Evolutionary conservation across 1,139 yeast genomes (phyloP).

Genomic region (Debaryomycetaceae sp.): DNA sequence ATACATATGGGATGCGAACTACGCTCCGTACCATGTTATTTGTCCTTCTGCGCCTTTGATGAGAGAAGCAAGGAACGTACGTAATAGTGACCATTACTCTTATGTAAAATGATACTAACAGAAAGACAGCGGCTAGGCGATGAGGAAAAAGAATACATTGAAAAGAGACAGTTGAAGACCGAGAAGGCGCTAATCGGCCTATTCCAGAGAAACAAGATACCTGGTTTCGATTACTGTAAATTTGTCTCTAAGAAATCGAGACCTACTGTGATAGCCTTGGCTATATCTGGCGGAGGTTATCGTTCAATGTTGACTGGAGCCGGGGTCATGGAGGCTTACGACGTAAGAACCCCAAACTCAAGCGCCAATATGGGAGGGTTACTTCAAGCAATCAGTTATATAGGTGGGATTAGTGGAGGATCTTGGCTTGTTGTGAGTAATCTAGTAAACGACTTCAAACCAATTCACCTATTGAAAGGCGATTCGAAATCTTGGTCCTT

Average conservation of each 20-base stretch:
- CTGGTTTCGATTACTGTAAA: slow-evolving; percentile 29
- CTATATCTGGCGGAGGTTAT: slow-evolving; percentile 74
- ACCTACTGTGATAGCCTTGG: slow-evolving; percentile 47
- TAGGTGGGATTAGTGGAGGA: slow-evolving; percentile 71
- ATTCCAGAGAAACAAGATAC: slow-evolving; percentile 33
- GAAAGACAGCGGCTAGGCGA: slow-evolving; percentile 15
- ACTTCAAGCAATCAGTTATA: slow-evolving; percentile 50
- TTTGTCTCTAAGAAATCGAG: slow-evolving; percentile 14
- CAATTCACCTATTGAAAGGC: slow-evolving; percentile 32
- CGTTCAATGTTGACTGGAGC: slow-evolving; percentile 66
- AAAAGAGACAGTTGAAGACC: slow-evolving; percentile 27
- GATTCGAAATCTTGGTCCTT: slow-evolving; percentile 36
- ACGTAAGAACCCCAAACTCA: slow-evolving; percentile 36
- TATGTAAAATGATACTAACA: slow-evolving; percentile 3
- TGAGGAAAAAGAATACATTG: slow-evolving; percentile 37
- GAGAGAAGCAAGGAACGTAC: slow-evolving; percentile 35
- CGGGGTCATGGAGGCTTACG: slow-evolving; percentile 56
- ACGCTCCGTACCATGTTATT: slow-evolving; percentile 37
- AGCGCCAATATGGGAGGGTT: slow-evolving; percentile 43
- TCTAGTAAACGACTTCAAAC: slow-evolving; percentile 43
- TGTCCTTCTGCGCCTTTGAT: slow-evolving; percentile 40
- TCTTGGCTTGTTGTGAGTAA: slow-evolving; percentile 58
- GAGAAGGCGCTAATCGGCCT: slow-evolving; percentile 28
- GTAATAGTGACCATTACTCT: slow-evolving; percentile 5
- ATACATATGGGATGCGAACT: slow-evolving; percentile 13